These are phyloP conservation scores for Sclerotinia trifoliorum DNA, from an alignment of 2,329 filamentous ascomycete species.

Conservation along the genomic window DNA sequence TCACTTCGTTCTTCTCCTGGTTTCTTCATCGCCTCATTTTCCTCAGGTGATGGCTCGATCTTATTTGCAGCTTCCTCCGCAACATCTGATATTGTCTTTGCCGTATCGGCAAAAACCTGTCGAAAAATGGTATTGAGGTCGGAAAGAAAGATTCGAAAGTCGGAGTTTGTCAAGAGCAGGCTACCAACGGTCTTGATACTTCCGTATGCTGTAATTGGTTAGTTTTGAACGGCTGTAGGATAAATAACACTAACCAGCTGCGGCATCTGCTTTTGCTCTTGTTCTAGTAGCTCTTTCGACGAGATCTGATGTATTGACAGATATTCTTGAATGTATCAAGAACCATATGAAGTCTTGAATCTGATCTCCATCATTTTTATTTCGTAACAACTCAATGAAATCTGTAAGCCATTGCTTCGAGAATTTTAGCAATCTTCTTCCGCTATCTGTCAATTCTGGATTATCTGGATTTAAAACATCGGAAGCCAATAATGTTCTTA, in stretches of 20 bases:
- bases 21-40: constrained; percentile 53
- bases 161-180: constrained; percentile 83
- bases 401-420: constrained; percentile 71
- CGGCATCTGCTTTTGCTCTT: constrained; percentile 67
- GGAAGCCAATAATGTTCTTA: constrained; percentile 74
- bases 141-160: constrained; percentile 82
- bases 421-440: constrained; percentile 69
- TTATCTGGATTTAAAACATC: constrained; percentile 76
- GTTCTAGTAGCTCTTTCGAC: constrained; percentile 58
- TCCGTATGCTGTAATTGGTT: constrained; percentile 59
- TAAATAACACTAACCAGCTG: constrained; percentile 55
- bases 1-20: constrained; percentile 34
- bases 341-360: constrained; percentile 93
- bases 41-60: constrained; percentile 65
- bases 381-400: constrained; percentile 75
- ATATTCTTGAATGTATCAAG: constrained; percentile 68
- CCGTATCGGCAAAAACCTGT: constrained; percentile 84
- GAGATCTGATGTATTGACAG: constrained; percentile 65
- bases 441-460: constrained; percentile 73
- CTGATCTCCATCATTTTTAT: constrained; percentile 83
- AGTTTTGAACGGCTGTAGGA: constrained; percentile 29
- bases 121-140: constrained; percentile 77
- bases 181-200: constrained; percentile 81
- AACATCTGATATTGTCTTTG: constrained; percentile 72
- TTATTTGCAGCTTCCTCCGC: constrained; percentile 72